Conservation (phyloP, 345 rosid genomes). For the Eucalyptus grandis region DNA sequence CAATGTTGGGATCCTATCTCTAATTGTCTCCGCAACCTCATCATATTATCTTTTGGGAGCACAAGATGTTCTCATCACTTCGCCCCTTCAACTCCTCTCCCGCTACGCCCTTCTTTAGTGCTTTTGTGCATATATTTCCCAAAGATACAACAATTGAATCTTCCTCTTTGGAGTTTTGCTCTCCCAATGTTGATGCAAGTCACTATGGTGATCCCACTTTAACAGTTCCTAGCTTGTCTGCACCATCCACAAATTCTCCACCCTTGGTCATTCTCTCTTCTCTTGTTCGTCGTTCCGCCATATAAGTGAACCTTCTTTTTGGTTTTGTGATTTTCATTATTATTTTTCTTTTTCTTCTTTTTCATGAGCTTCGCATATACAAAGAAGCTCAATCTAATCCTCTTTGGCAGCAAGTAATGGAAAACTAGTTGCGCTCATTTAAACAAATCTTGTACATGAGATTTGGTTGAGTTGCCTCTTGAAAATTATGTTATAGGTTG, state of each 20-base stretch:
- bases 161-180: neutral
- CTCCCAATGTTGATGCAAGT: neutral
- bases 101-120: neutral
- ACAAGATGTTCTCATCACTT: neutral
- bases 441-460: neutral
- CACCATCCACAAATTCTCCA: neutral
- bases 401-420: neutral
- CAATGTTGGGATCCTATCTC: neutral
- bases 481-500: neutral
- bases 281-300: neutral
- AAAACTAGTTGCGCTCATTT: neutral
- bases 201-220: neutral
- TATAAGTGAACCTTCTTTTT: neutral
- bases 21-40: rapidly evolving
- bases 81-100: neutral
- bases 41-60: neutral
- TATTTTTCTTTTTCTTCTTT: neutral
- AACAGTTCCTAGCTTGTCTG: rapidly evolving
- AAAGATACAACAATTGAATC: neutral
- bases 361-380: neutral
- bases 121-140: neutral
- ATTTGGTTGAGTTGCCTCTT: neutral
- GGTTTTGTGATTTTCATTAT: neutral
- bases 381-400: neutral
- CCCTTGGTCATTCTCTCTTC: neutral